Percentiles rank a stretch among this genome's conserved stretches.
Evolutionary conservation across 2,329 filamentous ascomycete species (phyloP).

Genomic region (Penicillium psychrosexuale): DNA sequence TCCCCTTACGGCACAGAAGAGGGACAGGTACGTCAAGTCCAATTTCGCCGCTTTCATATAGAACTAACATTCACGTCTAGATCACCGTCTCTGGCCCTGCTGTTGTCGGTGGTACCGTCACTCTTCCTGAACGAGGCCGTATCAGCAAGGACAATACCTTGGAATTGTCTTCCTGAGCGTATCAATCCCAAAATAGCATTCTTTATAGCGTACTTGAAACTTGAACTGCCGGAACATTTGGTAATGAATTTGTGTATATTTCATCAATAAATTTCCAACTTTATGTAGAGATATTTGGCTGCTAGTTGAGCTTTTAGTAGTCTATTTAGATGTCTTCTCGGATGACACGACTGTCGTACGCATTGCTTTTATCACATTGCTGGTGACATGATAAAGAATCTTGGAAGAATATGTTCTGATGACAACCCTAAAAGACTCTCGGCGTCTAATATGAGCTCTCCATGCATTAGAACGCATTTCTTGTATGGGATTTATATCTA

Average conservation of each 20-base stretch:
- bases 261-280: neutral
- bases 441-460: too few relatives aligned
- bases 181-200: neutral
- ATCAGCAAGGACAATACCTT: conserved; percentile 73
- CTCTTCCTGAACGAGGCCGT: conserved; percentile 61
- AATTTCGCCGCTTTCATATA: neutral
- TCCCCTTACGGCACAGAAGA: conserved; percentile 42
- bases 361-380: too few relatives aligned
- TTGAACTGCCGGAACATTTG: neutral
- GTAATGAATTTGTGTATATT: neutral
- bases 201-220: neutral
- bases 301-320: too few relatives aligned
- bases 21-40: conserved; percentile 58
- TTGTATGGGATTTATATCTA: too few relatives aligned
- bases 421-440: too few relatives aligned
- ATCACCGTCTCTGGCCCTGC: conserved; percentile 70
- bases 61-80: conserved; percentile 38
- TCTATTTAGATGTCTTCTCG: too few relatives aligned
- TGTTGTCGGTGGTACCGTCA: conserved; percentile 65
- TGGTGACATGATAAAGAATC: too few relatives aligned
- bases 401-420: too few relatives aligned
- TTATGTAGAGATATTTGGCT: too few relatives aligned
- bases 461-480: too few relatives aligned
- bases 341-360: too few relatives aligned
- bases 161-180: conserved; percentile 42